Base-by-base conservation (phyloP, 2,329 filamentous ascomycete species). In the Chalara sp. region DNA sequence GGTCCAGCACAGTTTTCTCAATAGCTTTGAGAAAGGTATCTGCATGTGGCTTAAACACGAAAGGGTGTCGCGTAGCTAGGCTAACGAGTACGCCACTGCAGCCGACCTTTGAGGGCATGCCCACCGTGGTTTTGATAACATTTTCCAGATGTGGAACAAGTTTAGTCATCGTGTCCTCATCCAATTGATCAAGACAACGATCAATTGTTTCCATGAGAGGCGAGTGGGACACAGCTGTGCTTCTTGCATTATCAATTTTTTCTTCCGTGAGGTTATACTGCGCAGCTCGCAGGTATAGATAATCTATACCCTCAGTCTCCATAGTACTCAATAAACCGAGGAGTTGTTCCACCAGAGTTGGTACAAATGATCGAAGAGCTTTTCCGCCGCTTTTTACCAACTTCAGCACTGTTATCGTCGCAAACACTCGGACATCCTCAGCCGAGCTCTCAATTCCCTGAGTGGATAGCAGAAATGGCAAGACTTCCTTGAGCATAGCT, bases 161-260 rank as follows among this genome's bases (percentile, higher is more conserved):
- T 21, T 83, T 76, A 44, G 78, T 76, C 81, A 96, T 92, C n/a
- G 86, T 84, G 5, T 75, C 71, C 6, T 82, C 83, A 63, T 97
- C 89, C 1, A 95, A 76, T 48, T 88, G 83, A 53, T 96, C 89
- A 32, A 99, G 79, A 62, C 88, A 89, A 56, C 91, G 81, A 60
- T 96, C 89, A 50, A 97, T 89, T 1, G 90, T 90, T 66, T 96
- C 91, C 62, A 91, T 95, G 57, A 99, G 83, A 0, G 93, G 92
- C 12, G 89, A 96, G 6, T 44, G 47, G 11, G 47, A 44, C 21
- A 49, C 47, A 6, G 47, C 39, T 11, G 10, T 44, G 21, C 35
- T 49, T 40, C 47, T 21, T 8, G 41, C 47, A 42, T 12, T 43
- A 31, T 49, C 43, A 37, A 43, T 48, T 30, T 40, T 39, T 13